Evolutionary conservation across 805 yeast species (phyloP).

Genomic region (Schwanniomyces occidentalis): DNA sequence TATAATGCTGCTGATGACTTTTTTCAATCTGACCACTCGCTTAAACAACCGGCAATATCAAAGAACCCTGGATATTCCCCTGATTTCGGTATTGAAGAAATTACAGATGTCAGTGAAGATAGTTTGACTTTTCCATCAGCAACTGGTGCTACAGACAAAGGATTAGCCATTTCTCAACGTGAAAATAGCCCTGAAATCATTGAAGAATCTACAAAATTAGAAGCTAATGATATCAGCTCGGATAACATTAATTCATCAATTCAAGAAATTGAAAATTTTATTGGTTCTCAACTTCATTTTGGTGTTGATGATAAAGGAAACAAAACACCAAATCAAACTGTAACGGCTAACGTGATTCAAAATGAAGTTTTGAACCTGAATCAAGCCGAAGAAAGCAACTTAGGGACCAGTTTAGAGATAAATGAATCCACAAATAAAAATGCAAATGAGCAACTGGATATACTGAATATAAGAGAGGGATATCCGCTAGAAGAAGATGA

Average conservation of each 20-base stretch:
- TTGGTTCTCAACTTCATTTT: conserved; percentile 33
- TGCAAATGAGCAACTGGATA: not conserved
- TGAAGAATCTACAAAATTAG: conserved; percentile 17
- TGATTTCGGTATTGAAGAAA: conserved; percentile 40
- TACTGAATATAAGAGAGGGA: conserved; percentile 1
- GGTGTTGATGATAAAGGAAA: no score
- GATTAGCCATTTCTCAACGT: conserved; percentile 7
- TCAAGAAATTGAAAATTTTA: conserved; percentile 40
- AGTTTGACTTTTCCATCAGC: no score
- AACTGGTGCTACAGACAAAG: conserved; percentile 3
- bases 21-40: conserved; percentile 8
- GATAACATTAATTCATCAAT: conserved; percentile 30
- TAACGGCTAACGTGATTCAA: not conserved
- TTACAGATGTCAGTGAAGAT: conserved; percentile 28
- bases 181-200: conserved; percentile 9
- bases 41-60: conserved; percentile 7
- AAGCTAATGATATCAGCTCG: conserved; percentile 1
- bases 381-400: not conserved
- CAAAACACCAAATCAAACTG: not conserved
- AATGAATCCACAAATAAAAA: not conserved
- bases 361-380: not conserved
- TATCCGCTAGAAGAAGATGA: conserved; percentile 15
- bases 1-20: not conserved
- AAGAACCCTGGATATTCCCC: conserved; percentile 15
- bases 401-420: not conserved